Percentiles rank a stretch among this genome's conserved stretches.
phyloP scores from a whole-genome alignment of 2,329 filamentous ascomycete species.

The Pseudogymnoascus sp. region DNA sequence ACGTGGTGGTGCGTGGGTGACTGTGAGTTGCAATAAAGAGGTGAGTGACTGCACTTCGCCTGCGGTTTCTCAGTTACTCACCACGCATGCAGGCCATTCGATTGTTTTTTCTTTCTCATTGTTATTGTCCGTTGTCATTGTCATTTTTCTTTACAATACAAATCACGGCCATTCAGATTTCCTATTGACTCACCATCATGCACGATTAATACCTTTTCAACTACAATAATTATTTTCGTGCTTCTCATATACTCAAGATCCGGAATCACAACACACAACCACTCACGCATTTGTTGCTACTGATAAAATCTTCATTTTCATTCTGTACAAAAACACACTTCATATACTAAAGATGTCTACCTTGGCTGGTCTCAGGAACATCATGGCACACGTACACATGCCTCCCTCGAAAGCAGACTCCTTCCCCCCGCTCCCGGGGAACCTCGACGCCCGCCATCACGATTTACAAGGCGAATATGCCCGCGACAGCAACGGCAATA shows the following conservation, averaged over 20 bases:
- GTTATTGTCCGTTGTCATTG: conserved; percentile 1
- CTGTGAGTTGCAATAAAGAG: background rate
- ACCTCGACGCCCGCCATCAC: conserved; percentile 23
- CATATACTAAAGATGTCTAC: conserved; percentile 25
- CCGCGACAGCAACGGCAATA: conserved; percentile 9
- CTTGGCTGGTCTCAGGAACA: conserved; percentile 24
- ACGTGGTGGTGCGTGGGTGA: background rate
- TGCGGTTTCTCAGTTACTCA: background rate
- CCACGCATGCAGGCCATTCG: background rate
- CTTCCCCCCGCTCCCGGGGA: conserved; percentile 29
- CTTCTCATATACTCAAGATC: background rate
- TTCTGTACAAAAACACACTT: conserved; percentile 1
- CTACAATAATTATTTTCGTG: background rate
- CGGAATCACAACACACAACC: conserved; percentile 6
- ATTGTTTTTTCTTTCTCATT: conserved; percentile 6
- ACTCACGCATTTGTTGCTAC: conserved; percentile 9
- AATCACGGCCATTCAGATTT: background rate
- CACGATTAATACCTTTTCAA: background rate
- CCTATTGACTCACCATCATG: background rate
- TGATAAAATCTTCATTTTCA: conserved; percentile 8
- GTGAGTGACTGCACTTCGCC: background rate
- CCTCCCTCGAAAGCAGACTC: conserved; percentile 23
- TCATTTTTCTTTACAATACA: background rate
- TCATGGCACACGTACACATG: conserved; percentile 26
- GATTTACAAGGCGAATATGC: conserved; percentile 23